phyloP scores from a whole-genome alignment of 768 basidiomycete species.

The Hirschioporus abietinus region DNA sequence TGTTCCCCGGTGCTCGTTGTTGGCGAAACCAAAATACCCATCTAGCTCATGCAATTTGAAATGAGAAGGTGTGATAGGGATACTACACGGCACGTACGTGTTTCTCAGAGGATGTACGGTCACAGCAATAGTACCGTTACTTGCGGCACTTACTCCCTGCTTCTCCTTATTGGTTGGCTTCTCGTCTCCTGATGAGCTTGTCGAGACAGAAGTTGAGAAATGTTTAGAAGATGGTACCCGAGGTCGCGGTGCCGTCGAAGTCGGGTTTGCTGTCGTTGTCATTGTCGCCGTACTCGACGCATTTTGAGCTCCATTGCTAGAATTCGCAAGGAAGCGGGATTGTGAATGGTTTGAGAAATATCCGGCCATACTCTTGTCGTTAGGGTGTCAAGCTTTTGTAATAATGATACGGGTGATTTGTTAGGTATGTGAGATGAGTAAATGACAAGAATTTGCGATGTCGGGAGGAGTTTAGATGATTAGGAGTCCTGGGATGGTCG shows the following conservation, averaged over 20 bases:
- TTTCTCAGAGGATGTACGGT: conserved; percentile 74
- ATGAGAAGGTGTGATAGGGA: background rate
- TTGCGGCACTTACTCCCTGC: conserved; percentile 26
- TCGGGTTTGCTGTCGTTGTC: conserved; percentile 16
- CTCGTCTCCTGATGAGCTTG: conserved; percentile 34
- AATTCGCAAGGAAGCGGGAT: conserved; percentile 62
- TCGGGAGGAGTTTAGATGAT: background rate
- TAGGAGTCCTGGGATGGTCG: background rate
- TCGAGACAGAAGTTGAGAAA: conserved; percentile 58
- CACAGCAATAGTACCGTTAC: conserved; percentile 28
- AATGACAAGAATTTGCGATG: background rate
- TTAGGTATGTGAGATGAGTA: background rate
- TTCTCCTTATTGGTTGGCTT: conserved; percentile 39
- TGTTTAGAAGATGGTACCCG: conserved; percentile 63
- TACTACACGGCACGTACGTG: conserved; percentile 69
- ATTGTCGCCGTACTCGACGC: conserved; percentile 12
- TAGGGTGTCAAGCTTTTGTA: background rate
- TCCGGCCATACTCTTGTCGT: conserved; percentile 42
- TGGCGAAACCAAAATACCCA: conserved; percentile 94
- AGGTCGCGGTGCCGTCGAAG: conserved; percentile 29
- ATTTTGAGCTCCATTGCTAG: conserved; percentile 14
- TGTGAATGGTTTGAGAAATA: conserved; percentile 84
- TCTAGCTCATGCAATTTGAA: conserved; percentile 29
- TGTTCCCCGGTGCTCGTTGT: conserved; percentile 85
- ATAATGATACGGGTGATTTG: background rate